A percentile compares a stretch with the other conserved stretches of the same genome.
Conservation (phyloP, 257 asterid species). For the Salvia splendens region DNA sequence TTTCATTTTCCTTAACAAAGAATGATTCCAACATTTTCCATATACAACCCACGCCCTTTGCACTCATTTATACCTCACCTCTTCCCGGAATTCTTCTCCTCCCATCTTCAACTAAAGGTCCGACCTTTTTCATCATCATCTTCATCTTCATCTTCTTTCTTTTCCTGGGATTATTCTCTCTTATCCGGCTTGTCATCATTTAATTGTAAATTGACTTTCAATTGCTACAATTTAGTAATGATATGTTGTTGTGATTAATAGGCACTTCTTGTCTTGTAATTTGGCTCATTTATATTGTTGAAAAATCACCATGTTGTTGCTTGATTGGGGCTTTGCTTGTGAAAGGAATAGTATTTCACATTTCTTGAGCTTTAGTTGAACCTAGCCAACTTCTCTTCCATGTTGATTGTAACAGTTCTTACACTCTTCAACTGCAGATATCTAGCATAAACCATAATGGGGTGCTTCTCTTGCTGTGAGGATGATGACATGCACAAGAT, state of each 20-base stretch:
- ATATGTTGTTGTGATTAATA: background rate
- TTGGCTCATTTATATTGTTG: too few relatives aligned
- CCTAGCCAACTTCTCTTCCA: background rate
- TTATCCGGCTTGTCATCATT: background rate
- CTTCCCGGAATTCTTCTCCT: background rate
- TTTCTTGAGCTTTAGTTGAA: constrained; percentile 7
- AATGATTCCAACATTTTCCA: background rate
- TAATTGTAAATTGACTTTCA: background rate
- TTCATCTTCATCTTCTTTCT: background rate
- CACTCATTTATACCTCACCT: background rate
- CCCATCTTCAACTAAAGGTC: background rate
- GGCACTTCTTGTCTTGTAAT: background rate
- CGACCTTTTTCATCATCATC: background rate
- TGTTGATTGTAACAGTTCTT: constrained; percentile 25
- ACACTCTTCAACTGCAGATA: constrained; percentile 8
- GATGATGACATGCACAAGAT: constrained; percentile 67
- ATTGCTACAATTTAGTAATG: background rate
- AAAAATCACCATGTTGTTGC: too few relatives aligned
- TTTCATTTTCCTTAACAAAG: background rate
- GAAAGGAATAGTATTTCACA: constrained; percentile 6
- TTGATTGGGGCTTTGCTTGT: background rate
- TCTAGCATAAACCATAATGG: constrained; percentile 41
- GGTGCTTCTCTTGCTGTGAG: constrained; percentile 67
- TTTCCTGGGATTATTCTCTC: background rate
- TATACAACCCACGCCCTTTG: constrained; percentile 32